Percentiles rank a stretch among this genome's conserved stretches.
phyloP scores from a whole-genome alignment of 345 rosid genomes.

The Rubroshorea leprosula region DNA sequence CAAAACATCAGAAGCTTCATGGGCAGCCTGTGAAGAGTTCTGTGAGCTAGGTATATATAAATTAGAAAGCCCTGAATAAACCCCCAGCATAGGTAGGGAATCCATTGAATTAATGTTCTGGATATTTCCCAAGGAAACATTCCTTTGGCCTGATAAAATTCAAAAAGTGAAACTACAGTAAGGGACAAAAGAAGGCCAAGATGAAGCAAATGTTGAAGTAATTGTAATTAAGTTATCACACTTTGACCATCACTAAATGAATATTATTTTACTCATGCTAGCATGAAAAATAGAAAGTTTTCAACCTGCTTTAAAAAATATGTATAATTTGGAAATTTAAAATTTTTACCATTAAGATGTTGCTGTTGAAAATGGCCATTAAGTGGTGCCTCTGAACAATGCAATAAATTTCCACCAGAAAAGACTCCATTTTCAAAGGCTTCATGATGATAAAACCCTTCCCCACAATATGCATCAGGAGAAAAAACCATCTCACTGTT shows the following conservation, averaged over 20 bases:
- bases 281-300: neutral
- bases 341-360: neutral
- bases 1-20: slow-evolving; percentile 8
- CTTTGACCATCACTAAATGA: neutral
- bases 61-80: neutral
- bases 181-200: neutral
- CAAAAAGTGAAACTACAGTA: neutral
- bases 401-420: slow-evolving; percentile 8
- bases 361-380: slow-evolving; percentile 9
- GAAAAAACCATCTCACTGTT: slow-evolving; percentile 12
- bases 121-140: neutral
- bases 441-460: slow-evolving; percentile 13
- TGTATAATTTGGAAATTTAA: neutral
- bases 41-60: slow-evolving; percentile 13
- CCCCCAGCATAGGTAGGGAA: neutral
- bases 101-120: neutral
- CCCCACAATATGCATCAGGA: slow-evolving; percentile 16
- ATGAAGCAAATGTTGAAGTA: neutral
- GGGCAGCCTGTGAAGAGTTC: slow-evolving; percentile 1
- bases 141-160: neutral
- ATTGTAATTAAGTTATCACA: neutral
- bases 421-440: slow-evolving; percentile 16
- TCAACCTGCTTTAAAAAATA: neutral
- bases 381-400: slow-evolving; percentile 13
- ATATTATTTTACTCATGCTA: neutral